Percentiles rank a stretch among this genome's conserved stretches.
These are phyloP conservation scores for Coffea eugenioides DNA, from an alignment of 257 asterid species.

Conservation along the genomic window DNA sequence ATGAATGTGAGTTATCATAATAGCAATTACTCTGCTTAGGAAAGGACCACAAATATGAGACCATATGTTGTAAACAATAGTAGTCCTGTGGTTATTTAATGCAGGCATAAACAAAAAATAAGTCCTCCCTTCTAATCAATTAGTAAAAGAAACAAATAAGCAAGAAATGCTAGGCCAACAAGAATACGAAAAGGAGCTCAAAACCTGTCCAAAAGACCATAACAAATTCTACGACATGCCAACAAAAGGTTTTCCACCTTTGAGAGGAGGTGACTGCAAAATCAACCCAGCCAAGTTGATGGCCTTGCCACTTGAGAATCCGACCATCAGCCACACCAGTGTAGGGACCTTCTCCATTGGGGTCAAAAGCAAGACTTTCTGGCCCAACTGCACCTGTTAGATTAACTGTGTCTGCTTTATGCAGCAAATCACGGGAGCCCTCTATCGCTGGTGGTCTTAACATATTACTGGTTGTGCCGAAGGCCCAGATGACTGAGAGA, in stretches of 20 bases:
- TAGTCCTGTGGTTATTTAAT: no score
- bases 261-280: constrained; percentile 67
- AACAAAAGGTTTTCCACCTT: constrained; percentile 29
- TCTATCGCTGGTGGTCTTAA: constrained; percentile 38
- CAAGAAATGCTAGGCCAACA: background rate
- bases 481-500: constrained; percentile 41
- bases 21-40: background rate
- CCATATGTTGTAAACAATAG: no score
- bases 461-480: constrained; percentile 29
- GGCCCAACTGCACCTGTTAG: constrained; percentile 59
- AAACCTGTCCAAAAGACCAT: no score
- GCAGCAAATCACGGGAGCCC: constrained; percentile 43
- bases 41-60: background rate
- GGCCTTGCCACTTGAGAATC: constrained; percentile 46
- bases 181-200: background rate
- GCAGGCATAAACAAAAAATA: no score
- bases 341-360: constrained; percentile 65
- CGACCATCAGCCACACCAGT: constrained; percentile 82
- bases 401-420: constrained; percentile 39
- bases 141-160: no score
- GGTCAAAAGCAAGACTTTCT: constrained; percentile 65
- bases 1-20: no score
- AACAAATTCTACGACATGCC: no score
- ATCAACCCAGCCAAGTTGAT: constrained; percentile 44
- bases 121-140: no score